Evolutionary conservation across 805 yeast species (phyloP).

Genomic region (Metschnikowia arizonensis): DNA sequence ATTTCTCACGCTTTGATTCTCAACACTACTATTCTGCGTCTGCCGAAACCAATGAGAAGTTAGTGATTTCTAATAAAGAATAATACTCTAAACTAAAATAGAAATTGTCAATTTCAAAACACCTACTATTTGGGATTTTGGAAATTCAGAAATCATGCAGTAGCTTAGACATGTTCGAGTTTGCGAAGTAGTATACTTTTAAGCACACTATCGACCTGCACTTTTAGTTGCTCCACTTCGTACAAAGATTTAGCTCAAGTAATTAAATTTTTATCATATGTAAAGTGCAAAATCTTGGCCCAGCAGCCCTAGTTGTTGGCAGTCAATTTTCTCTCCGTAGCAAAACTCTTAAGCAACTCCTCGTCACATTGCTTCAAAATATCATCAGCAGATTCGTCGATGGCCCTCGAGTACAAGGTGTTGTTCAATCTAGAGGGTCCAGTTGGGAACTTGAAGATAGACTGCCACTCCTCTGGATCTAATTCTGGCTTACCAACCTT

Average conservation of each 20-base stretch:
- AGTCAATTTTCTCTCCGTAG: conserved; percentile 51
- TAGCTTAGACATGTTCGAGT: background rate
- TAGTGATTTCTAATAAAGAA: background rate
- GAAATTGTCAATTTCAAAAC: background rate
- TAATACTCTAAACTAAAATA: background rate
- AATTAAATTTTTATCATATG: conserved; percentile 1
- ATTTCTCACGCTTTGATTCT: no score
- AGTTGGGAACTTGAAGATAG: conserved; percentile 59
- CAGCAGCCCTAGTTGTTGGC: conserved; percentile 15
- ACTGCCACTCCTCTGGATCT: conserved; percentile 63
- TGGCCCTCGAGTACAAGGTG: conserved; percentile 61
- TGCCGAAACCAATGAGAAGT: background rate
- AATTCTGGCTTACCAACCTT: conserved; percentile 53
- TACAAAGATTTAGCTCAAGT: background rate
- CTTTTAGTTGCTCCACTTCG: background rate
- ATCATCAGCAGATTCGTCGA: conserved; percentile 66
- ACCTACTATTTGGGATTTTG: background rate
- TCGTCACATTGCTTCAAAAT: conserved; percentile 67
- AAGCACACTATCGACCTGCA: background rate
- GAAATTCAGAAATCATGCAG: background rate
- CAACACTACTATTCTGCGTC: background rate
- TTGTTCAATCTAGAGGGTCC: conserved; percentile 76
- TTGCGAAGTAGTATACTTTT: background rate
- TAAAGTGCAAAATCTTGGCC: conserved; percentile 9
- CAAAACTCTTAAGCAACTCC: conserved; percentile 59